Evolutionary conservation across 2,329 filamentous ascomycete species (phyloP).

Genomic region (Canariomyces notabilis): DNA sequence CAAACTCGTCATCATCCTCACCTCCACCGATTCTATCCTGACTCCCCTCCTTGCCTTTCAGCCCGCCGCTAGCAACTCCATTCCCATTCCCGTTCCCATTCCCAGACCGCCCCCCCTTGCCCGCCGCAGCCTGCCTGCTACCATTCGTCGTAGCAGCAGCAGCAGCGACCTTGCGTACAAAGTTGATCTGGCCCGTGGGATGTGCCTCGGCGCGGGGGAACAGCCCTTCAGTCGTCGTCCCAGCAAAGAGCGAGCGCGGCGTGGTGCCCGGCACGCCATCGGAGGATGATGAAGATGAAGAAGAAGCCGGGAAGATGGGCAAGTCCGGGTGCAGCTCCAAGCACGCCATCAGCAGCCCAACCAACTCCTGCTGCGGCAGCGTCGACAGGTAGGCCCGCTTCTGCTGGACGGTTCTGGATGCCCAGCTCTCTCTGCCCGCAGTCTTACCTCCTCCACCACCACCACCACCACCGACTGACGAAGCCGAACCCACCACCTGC

Average conservation of each 20-base stretch:
- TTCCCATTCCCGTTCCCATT: background rate
- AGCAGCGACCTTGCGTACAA: constrained; percentile 34
- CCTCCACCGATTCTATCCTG: constrained; percentile 11
- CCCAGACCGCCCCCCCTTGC: background rate
- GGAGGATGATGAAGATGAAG: background rate
- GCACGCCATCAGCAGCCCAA: constrained; percentile 59
- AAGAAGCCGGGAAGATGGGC: constrained; percentile 49
- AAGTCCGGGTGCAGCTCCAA: constrained; percentile 59
- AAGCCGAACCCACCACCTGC: background rate
- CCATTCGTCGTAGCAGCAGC: too few species aligned
- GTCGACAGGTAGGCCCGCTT: constrained; percentile 59
- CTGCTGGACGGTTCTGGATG: constrained; percentile 37
- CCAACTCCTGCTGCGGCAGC: constrained; percentile 56
- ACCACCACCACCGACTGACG: background rate
- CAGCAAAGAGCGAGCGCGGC: constrained; percentile 28
- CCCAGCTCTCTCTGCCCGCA: constrained; percentile 32
- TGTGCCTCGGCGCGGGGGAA: constrained; percentile 34
- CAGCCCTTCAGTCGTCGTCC: constrained; percentile 26
- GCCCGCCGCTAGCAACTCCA: background rate
- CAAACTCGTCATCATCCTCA: constrained; percentile 26
- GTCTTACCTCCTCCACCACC: background rate
- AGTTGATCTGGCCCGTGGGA: constrained; percentile 34
- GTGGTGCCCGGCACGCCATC: background rate
- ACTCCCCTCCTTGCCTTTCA: constrained; percentile 15
- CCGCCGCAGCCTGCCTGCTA: background rate